phyloP scores from a whole-genome alignment of 805 yeast genomes.

The Priceomyces melissophilus region DNA sequence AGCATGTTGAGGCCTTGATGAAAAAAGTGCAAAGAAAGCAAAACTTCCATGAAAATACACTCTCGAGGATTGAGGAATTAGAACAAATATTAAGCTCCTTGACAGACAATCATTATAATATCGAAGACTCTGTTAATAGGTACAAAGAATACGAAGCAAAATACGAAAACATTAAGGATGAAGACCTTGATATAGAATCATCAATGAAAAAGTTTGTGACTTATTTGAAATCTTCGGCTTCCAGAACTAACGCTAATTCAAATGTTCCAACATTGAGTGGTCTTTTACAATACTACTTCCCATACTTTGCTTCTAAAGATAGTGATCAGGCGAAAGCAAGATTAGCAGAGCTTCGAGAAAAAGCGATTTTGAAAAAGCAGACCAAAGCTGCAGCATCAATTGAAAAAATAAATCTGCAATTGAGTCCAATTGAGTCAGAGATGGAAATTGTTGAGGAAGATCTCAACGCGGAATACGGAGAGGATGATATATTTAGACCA shows the following conservation, averaged over 20 bases:
- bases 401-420: slow-evolving; percentile 14
- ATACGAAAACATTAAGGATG: slow-evolving; percentile 15
- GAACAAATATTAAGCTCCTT: slow-evolving; percentile 50
- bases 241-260: slow-evolving; percentile 1
- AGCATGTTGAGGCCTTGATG: slow-evolving; percentile 11
- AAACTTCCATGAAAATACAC: slow-evolving; percentile 7
- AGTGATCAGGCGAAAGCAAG: no score
- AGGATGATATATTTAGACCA: slow-evolving; percentile 61
- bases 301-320: neutral
- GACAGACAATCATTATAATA: slow-evolving; percentile 73
- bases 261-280: slow-evolving; percentile 20
- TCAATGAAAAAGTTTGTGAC: slow-evolving; percentile 10
- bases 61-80: slow-evolving; percentile 21
- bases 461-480: slow-evolving; percentile 47
- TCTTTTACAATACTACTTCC: slow-evolving; percentile 24
- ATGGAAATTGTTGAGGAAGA: slow-evolving; percentile 16
- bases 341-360: neutral
- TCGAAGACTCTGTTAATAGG: slow-evolving; percentile 62
- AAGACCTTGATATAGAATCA: neutral
- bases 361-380: neutral
- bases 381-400: slow-evolving; percentile 6
- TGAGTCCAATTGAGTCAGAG: slow-evolving; percentile 12
- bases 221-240: slow-evolving; percentile 18
- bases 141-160: slow-evolving; percentile 49
- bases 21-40: slow-evolving; percentile 7